Evolutionary conservation across 208 protist genomes (phyloP), one percentile per base, ranked within the genome.

Genomic region (Zelonia costaricensis): DNA sequence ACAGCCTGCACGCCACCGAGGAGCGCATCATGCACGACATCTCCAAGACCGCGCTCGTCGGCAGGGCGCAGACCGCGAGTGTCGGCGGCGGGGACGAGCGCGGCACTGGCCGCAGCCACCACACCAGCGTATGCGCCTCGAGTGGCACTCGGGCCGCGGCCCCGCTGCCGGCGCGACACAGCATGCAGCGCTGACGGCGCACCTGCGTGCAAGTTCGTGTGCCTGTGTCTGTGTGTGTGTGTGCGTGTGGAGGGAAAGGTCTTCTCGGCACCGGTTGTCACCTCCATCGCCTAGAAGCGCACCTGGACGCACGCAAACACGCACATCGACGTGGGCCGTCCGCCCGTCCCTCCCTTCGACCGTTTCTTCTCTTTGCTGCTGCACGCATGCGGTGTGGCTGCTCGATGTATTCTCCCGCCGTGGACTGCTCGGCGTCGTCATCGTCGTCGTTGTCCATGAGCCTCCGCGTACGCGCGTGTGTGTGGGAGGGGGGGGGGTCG

Each of bases 1-100:
- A 35, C 7, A 53, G 30, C 6, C 52, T 74, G 25, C 58, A 66
- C 57, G 53, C 67, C 16, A 74, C 67, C 12, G 57, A 74, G 16
- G 58, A 74, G 52, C 33, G 52, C 44, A 55, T 61, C 45, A 58
- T 55, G 65, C 40, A 27, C 6, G 28, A 52, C 35, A 44, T 75
- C 23, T 62, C 55, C 6, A 75, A 67, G 38, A 63, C 46, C 39
- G 54, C 52, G 3, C 6, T 23, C 13, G 1, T 49, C 28, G 22
- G 52, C 44, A 31, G n/a, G n/a, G n/a, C n/a, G n/a, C n/a, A n/a
- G n/a, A n/a, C n/a, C n/a, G n/a, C n/a, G n/a, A n/a, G n/a, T n/a
- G n/a, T n/a, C n/a, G n/a, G n/a, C n/a, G n/a, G n/a, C n/a, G n/a
- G n/a, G n/a, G n/a, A 28, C 36, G n/a, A 9, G 1, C 7, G 12